Evolutionary conservation across 2,329 filamentous ascomycete genomes (phyloP).

Genomic region (Apiospora marii): DNA sequence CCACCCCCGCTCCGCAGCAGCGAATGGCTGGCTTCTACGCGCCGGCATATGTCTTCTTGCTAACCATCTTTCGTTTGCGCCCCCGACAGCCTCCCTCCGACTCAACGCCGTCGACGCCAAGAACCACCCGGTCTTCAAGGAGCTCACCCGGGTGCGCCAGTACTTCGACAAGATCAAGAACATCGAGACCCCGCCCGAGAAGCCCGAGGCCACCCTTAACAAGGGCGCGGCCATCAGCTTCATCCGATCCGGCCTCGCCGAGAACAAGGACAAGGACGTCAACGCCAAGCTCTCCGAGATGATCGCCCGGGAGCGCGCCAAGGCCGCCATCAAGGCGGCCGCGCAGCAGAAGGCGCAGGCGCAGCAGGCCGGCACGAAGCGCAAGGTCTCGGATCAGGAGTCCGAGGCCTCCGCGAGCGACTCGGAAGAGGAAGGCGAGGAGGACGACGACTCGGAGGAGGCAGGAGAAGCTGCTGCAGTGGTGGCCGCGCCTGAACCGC

Average conservation of each 20-base stretch:
- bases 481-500: slow-evolving; percentile 4
- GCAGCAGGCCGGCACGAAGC: slow-evolving; percentile 45
- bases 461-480: neutral
- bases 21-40: slow-evolving; percentile 25
- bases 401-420: slow-evolving; percentile 45
- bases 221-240: slow-evolving; percentile 83
- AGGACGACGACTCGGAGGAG: slow-evolving; percentile 2
- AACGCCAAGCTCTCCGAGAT: slow-evolving; percentile 62
- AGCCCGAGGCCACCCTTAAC: slow-evolving; percentile 66
- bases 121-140: slow-evolving; percentile 82
- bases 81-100: slow-evolving; percentile 68
- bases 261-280: slow-evolving; percentile 59
- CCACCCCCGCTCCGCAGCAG: neutral
- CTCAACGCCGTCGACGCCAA: slow-evolving; percentile 84
- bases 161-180: slow-evolving; percentile 93
- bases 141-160: slow-evolving; percentile 85
- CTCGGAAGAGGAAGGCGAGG: neutral
- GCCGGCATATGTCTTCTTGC: neutral
- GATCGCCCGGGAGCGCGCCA: slow-evolving; percentile 63
- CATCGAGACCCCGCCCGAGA: slow-evolving; percentile 68
- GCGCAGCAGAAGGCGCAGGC: slow-evolving; percentile 34
- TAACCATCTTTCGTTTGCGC: neutral
- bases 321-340: slow-evolving; percentile 54
- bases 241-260: slow-evolving; percentile 77
- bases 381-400: slow-evolving; percentile 39